Conservation (phyloP, 306 rosid genomes). For the Citrullus amarus region DNA sequence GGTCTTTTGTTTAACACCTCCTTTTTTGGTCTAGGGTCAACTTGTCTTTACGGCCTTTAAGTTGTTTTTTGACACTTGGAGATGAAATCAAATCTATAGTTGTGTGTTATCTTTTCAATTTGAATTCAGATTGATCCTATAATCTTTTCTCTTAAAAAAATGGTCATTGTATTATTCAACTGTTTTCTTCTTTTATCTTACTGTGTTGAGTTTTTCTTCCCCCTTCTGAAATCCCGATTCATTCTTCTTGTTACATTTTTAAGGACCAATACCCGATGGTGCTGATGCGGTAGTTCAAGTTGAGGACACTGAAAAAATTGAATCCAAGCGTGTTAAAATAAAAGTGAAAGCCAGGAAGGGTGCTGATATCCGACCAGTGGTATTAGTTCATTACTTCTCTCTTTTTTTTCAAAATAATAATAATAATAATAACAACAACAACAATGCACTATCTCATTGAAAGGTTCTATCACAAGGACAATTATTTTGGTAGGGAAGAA, state of each 20-base stretch:
- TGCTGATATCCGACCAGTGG: slow-evolving; percentile 82
- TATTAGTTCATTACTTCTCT: slow-evolving; percentile 14
- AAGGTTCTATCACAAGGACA: background rate
- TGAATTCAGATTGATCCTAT: background rate
- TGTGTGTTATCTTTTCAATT: background rate
- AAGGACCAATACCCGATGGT: slow-evolving; percentile 94
- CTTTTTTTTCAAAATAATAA: too few species aligned
- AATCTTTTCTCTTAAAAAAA: too few species aligned
- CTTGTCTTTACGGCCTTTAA: background rate
- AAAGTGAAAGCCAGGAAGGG: slow-evolving; percentile 46
- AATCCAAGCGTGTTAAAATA: slow-evolving; percentile 38
- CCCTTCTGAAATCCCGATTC: background rate
- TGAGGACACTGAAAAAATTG: slow-evolving; percentile 64
- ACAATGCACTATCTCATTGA: background rate
- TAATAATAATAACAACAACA: too few species aligned
- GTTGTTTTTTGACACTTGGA: background rate
- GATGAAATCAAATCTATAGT: background rate
- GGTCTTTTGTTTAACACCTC: background rate
- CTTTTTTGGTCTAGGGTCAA: background rate
- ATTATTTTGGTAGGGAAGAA: background rate
- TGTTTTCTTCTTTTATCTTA: background rate
- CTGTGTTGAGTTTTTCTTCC: background rate
- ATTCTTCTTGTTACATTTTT: slow-evolving; percentile 1
- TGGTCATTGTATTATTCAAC: background rate
- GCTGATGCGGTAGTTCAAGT: slow-evolving; percentile 96